These are phyloP conservation scores for Zasmidium cellare DNA, from an alignment of 2,329 filamentous ascomycete species.

Conservation along the genomic window DNA sequence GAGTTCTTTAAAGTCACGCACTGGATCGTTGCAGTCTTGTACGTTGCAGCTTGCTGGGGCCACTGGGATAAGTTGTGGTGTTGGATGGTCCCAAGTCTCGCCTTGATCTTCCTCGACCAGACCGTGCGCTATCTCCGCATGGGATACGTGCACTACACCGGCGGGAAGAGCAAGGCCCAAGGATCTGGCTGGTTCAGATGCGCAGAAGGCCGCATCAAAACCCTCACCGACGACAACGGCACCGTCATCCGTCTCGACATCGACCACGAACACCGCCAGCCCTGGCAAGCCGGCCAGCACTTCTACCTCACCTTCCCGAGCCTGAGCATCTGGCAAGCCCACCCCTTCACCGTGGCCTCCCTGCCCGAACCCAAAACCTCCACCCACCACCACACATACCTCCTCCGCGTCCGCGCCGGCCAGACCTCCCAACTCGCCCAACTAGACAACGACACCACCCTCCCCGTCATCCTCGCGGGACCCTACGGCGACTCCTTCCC, in stretches of 20 bases:
- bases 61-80: slow-evolving; percentile 70
- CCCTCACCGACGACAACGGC: slow-evolving; percentile 61
- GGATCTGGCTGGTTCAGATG: slow-evolving; percentile 54
- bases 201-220: slow-evolving; percentile 51
- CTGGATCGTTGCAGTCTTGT: slow-evolving; percentile 71
- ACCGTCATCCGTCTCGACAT: slow-evolving; percentile 68
- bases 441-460: slow-evolving; percentile 42
- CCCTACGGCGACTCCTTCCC: slow-evolving; percentile 54
- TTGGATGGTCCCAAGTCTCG: slow-evolving; percentile 66
- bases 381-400: slow-evolving; percentile 34
- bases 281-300: slow-evolving; percentile 68
- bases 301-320: slow-evolving; percentile 70
- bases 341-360: slow-evolving; percentile 68
- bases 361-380: slow-evolving; percentile 40
- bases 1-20: slow-evolving; percentile 71
- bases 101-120: slow-evolving; percentile 67
- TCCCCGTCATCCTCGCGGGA: slow-evolving; percentile 61
- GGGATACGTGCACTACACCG: slow-evolving; percentile 54
- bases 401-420: slow-evolving; percentile 45
- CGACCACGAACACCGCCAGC: slow-evolving; percentile 56
- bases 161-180: slow-evolving; percentile 25
- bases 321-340: slow-evolving; percentile 67
- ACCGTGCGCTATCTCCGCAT: slow-evolving; percentile 59
- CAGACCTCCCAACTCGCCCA: slow-evolving; percentile 59
- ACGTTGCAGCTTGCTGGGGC: slow-evolving; percentile 73